These are phyloP conservation scores for Mollisia scopiformis DNA, from an alignment of 2,329 filamentous ascomycete genomes.

Conservation along the genomic window DNA sequence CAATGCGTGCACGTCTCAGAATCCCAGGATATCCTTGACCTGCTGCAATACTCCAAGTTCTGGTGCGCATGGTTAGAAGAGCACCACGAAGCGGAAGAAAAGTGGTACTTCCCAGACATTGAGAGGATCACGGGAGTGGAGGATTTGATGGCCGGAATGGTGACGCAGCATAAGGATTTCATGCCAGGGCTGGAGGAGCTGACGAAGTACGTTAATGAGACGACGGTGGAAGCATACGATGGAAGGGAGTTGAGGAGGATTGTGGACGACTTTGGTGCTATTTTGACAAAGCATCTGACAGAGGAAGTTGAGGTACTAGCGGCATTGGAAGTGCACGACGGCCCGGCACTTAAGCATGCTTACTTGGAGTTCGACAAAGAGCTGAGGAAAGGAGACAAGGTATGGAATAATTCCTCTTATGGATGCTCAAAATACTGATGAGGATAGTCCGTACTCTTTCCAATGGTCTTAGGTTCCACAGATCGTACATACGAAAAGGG, in stretches of 20 bases:
- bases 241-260: slow-evolving; percentile 37
- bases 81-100: slow-evolving; percentile 45
- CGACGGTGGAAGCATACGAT: slow-evolving; percentile 33
- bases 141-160: slow-evolving; percentile 45
- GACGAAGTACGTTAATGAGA: slow-evolving; percentile 35
- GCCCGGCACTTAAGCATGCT: slow-evolving; percentile 23
- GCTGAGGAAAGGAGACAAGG: slow-evolving; percentile 16
- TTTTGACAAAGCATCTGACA: slow-evolving; percentile 40
- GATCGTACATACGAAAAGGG: too few relatives aligned
- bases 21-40: slow-evolving; percentile 37
- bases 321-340: slow-evolving; percentile 38
- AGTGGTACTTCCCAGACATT: slow-evolving; percentile 42
- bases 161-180: slow-evolving; percentile 45
- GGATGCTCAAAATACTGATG: background rate
- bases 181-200: slow-evolving; percentile 39
- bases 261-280: slow-evolving; percentile 41
- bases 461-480: slow-evolving; percentile 14
- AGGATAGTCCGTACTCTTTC: slow-evolving; percentile 10
- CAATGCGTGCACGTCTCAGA: slow-evolving; percentile 41
- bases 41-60: slow-evolving; percentile 27
- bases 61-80: slow-evolving; percentile 35
- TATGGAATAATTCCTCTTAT: background rate
- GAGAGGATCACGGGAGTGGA: slow-evolving; percentile 39
- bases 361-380: slow-evolving; percentile 15
- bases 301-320: slow-evolving; percentile 45